Evolutionary conservation across 352 stramenopile species (phyloP).

Genomic region (Globisporangium sylvaticum): DNA sequence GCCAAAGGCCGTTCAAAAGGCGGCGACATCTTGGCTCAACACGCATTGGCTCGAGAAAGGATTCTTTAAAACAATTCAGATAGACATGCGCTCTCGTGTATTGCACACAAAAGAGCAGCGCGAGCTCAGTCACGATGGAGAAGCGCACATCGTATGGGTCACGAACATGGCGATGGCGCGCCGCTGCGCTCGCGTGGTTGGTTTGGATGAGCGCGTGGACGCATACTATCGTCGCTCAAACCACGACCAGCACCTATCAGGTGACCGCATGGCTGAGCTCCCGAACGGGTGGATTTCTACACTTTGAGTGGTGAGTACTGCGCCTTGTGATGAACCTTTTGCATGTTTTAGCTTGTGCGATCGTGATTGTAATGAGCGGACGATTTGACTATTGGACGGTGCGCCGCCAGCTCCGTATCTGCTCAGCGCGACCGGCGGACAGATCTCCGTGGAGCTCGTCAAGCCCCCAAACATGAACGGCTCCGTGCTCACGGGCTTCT

Average conservation of each 20-base stretch:
- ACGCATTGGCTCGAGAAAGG: too few species aligned
- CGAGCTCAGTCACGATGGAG: background rate
- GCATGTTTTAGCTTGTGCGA: too few species aligned
- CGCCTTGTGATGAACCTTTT: too few species aligned
- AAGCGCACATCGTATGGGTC: background rate
- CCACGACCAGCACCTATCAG: background rate
- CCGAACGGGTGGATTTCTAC: conserved; percentile 5
- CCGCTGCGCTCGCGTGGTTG: background rate
- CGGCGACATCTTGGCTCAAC: too few species aligned
- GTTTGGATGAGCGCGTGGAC: background rate
- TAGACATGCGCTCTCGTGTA: too few species aligned
- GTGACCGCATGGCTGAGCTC: conserved; percentile 4
- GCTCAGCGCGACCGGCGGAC: conserved; percentile 42
- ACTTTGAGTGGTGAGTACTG: conserved; percentile 17
- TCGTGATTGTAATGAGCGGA: too few species aligned
- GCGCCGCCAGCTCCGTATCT: conserved; percentile 44
- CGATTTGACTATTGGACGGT: too few species aligned
- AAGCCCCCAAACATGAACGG: conserved; percentile 53
- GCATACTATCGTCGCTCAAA: background rate
- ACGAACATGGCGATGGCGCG: background rate
- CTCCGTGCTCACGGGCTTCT: conserved; percentile 39
- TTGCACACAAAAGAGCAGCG: too few species aligned
- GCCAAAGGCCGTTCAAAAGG: too few species aligned
- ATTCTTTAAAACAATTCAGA: too few species aligned
- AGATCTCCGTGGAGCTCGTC: conserved; percentile 40